Base-by-base conservation (phyloP, 768 basidiomycete genomes). In the Cystobasidium onofrii region DNA sequence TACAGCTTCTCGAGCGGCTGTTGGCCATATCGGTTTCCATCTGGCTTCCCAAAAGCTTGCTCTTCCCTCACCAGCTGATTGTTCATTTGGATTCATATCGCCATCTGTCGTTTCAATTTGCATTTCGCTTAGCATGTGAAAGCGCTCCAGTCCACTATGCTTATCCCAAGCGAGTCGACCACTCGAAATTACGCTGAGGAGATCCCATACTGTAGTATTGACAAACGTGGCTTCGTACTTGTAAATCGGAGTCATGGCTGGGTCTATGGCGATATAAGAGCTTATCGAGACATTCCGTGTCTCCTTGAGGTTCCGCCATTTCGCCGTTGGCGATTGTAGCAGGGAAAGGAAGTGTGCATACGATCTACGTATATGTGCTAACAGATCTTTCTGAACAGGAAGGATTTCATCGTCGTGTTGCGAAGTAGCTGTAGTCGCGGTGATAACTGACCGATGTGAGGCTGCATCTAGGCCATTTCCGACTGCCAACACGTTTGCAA, bases 311-410 rank as follows among this genome's bases (percentile, higher is more conserved):
- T n/a, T 46, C 79, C 88, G 88, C 95, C 95, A 99, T 81, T 99
- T 99, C 1, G 92, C 92, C 81, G 97, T 93, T 0, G 96, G 96
- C 78, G 98, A 95, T 81, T 98, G 96, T 62, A 99, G 82, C 61
- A 99, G 83, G 0, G 94, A 96, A 0, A 94, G 94, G 81, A 99
- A 98, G 81, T 98, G 97, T 66, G 98, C 97, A 78, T 99, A 99
- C 80, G 91, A 95, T 74, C 96, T 85, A 78, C 88, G 86, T 25
- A 97, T 90, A 76, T 92, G 85, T 4, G 90, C 88, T 18, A 90
- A 79, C n/a, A 98, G 89, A 1, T 88, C 87, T 80, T 92, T 87
- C 80, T 82, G 88, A 34, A 81, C 12, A 6, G 12, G 46, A 15
- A 20, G 20, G 20, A 50, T 20, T 3, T 50, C 3, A 3, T 50